Conservation (phyloP, 768 basidiomycete genomes). For the Calocera cornea region DNA sequence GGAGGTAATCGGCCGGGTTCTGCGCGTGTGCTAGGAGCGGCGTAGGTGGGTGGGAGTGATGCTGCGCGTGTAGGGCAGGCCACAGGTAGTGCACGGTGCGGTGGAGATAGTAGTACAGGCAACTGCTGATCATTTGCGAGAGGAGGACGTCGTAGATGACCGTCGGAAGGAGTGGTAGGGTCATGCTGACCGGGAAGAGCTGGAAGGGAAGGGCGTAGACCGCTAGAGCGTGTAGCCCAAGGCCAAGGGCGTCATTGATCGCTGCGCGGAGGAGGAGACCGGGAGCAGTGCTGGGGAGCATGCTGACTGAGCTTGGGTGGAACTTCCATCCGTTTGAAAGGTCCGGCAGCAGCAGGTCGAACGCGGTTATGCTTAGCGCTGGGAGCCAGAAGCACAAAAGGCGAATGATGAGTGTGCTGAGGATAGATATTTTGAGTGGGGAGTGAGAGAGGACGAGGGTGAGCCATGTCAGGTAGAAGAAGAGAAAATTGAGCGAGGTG, state of each 20-base stretch:
- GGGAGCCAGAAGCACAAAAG: neutral
- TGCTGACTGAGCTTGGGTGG: neutral
- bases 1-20: neutral
- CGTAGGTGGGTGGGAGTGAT: neutral
- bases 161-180: neutral
- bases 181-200: neutral
- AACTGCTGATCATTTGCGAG: neutral
- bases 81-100: neutral
- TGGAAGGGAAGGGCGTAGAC: neutral
- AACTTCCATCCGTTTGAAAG: neutral
- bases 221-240: neutral
- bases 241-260: neutral
- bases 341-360: neutral
- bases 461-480: constrained; percentile 4
- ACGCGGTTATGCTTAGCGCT: neutral
- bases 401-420: neutral
- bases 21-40: neutral
- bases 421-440: neutral
- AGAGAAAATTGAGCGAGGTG: neutral
- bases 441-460: constrained; percentile 1
- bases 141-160: neutral
- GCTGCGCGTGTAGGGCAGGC: neutral
- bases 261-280: neutral
- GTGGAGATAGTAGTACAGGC: neutral
- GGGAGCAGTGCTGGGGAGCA: neutral